phyloP scores from a whole-genome alignment of 257 asterid species.

The Primulina tabacum region DNA sequence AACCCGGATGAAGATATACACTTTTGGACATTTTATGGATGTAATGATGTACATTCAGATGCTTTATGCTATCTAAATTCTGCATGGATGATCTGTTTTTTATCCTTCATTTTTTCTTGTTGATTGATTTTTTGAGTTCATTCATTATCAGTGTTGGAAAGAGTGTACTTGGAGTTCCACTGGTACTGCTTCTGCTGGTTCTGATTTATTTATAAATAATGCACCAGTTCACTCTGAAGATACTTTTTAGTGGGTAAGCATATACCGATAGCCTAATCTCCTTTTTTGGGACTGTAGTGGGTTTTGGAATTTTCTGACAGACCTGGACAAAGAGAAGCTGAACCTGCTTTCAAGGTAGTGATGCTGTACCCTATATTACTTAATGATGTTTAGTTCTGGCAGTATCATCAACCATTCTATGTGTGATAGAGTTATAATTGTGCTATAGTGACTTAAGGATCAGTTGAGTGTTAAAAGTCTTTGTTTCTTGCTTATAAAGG shows the following conservation, averaged over 20 bases:
- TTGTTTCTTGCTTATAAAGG: neutral
- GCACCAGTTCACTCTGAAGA: conserved; percentile 6
- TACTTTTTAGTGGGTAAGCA: conserved; percentile 20
- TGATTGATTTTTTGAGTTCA: conserved; percentile 1
- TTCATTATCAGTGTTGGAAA: conserved; percentile 50
- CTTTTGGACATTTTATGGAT: conserved; percentile 4
- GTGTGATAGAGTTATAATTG: neutral
- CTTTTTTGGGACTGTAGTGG: conserved; percentile 40
- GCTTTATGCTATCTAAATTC: neutral
- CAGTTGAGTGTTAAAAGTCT: neutral
- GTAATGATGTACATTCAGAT: neutral
- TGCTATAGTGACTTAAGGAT: neutral
- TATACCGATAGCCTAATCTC: conserved; percentile 23
- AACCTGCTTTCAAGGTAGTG: conserved; percentile 66
- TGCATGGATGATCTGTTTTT: neutral
- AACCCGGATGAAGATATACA: neutral
- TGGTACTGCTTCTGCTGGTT: conserved; percentile 39
- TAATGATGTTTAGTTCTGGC: neutral
- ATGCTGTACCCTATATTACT: conserved; percentile 1
- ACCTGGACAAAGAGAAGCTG: conserved; percentile 55
- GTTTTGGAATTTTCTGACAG: conserved; percentile 60
- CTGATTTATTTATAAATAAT: conserved; percentile 4
- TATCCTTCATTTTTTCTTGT: neutral
- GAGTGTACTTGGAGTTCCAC: conserved; percentile 55
- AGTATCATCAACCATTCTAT: neutral